Evolutionary conservation across 2,329 filamentous ascomycete species (phyloP).

Genomic region (Exutisphaerella laricina): DNA sequence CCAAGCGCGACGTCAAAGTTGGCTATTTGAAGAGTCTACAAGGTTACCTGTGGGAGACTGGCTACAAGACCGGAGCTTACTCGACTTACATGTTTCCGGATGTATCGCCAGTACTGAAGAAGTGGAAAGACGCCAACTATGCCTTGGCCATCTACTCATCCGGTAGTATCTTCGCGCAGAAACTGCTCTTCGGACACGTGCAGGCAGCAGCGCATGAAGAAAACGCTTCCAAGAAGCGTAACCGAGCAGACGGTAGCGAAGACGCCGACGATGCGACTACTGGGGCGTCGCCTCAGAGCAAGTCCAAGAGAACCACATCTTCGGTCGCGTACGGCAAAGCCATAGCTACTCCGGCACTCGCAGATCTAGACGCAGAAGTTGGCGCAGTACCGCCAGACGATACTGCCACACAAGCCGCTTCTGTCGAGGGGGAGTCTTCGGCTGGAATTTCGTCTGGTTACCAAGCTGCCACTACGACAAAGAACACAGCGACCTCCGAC

Average conservation of each 20-base stretch:
- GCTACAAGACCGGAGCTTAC: conserved; percentile 65
- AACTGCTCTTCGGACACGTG: conserved; percentile 66
- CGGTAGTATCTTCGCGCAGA: conserved; percentile 73
- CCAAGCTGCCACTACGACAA: no score
- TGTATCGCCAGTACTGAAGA: conserved; percentile 49
- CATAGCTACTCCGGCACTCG: conserved; percentile 1
- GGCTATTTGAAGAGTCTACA: conserved; percentile 74
- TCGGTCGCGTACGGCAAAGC: conserved; percentile 4
- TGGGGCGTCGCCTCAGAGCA: conserved; percentile 13
- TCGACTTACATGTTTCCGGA: conserved; percentile 69
- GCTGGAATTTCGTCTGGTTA: conserved; percentile 1
- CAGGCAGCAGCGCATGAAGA: conserved; percentile 9
- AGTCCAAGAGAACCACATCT: conserved; percentile 8
- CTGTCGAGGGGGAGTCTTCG: conserved; percentile 8
- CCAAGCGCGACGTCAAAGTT: conserved; percentile 66
- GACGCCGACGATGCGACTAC: conserved; percentile 17
- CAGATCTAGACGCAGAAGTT: conserved; percentile 6
- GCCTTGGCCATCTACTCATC: conserved; percentile 73
- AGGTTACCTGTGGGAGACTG: conserved; percentile 70
- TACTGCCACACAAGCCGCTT: conserved; percentile 5
- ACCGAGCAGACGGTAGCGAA: conserved; percentile 7
- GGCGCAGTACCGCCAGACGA: conserved; percentile 4
- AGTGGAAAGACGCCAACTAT: conserved; percentile 54
- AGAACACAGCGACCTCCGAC: no score
- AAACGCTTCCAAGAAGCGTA: conserved; percentile 16